Evolutionary conservation across 148 eudicot genomes (phyloP), one percentile per base, ranked within the genome.

Genomic region (Silene uniflora): DNA sequence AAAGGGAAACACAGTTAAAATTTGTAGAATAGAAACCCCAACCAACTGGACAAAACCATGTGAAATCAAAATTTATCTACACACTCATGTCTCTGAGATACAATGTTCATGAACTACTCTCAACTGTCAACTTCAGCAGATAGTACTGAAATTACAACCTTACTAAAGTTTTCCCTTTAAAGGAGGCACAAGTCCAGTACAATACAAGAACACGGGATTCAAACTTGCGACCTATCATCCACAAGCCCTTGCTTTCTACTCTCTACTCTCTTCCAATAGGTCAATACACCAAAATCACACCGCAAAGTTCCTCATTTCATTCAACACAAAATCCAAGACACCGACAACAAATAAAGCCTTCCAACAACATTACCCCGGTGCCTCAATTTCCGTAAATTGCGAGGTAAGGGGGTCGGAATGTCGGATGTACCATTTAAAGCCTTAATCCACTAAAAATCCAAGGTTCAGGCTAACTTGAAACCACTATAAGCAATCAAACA

Each of bases 311-410:
- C 4, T 7, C 65, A 67, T 67, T 73, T 23, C 42, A 67, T 66
- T 59, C 78, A 79, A 22, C 29, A 18, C 17, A 75, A 75, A 69
- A 23, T 70, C 69, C 64, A 25, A 10, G 22, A 6, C 32, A 22
- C 18, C 62, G 4, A 59, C 62, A 59, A 59, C 65, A 9, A 61
- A 32, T 32, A 2, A 3, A 32, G 35, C 35, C 35, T 32, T 32
- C 2, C 35, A 32, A 32, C 35, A 32, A 3, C 35, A 32, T 32
- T 1, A 32, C 2, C 35, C 35, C 35, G n/a, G n/a, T 32, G 35
- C 35, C 35, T 32, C 35, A 32, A 32, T 4, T 32, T 3, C 35
- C 35, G 0, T 0, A 32, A 32, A 32, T 32, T 32, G 35, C 35
- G 35, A 32, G 35, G 35, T 32, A 32, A 27, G 29, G 29, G 29